These are phyloP conservation scores for Phytophthora meadii DNA, from an alignment of 352 stramenopile species.

Conservation along the genomic window DNA sequence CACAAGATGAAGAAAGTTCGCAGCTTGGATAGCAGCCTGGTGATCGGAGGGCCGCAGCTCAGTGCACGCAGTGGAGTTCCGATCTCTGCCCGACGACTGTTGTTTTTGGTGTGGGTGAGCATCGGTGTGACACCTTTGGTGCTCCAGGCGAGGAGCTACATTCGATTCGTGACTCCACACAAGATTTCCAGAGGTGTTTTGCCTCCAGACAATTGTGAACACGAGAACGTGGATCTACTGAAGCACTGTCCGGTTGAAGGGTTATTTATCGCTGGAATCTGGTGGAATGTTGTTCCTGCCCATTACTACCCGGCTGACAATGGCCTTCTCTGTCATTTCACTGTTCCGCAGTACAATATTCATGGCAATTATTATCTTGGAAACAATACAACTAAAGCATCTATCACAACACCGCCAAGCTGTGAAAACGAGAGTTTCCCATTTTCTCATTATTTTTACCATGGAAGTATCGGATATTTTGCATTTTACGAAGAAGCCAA, in stretches of 20 bases:
- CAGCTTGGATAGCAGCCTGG: constrained; percentile 21
- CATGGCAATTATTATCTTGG: constrained; percentile 35
- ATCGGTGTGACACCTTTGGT: constrained; percentile 36
- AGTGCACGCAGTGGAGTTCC: background rate
- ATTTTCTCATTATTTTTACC: constrained; percentile 42
- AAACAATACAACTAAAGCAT: constrained; percentile 18
- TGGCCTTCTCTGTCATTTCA: constrained; percentile 33
- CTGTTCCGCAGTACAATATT: constrained; percentile 42
- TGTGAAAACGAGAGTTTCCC: constrained; percentile 25
- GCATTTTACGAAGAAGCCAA: constrained; percentile 38
- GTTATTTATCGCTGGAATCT: constrained; percentile 37
- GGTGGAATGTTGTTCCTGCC: constrained; percentile 39
- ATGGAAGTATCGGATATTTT: constrained; percentile 38
- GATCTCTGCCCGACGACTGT: constrained; percentile 13
- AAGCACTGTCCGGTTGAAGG: constrained; percentile 33
- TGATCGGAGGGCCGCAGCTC: constrained; percentile 27
- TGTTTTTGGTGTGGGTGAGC: constrained; percentile 36
- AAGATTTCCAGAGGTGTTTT: constrained; percentile 36
- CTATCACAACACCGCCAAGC: constrained; percentile 13
- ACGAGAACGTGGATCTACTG: constrained; percentile 12
- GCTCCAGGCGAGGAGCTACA: constrained; percentile 44
- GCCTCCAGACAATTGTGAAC: background rate
- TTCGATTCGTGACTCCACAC: constrained; percentile 35
- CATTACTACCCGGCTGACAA: constrained; percentile 18
- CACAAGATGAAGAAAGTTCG: constrained; percentile 8